Conservation (phyloP, 176 grass and related monocot species). For the Melocanna baccifera region DNA sequence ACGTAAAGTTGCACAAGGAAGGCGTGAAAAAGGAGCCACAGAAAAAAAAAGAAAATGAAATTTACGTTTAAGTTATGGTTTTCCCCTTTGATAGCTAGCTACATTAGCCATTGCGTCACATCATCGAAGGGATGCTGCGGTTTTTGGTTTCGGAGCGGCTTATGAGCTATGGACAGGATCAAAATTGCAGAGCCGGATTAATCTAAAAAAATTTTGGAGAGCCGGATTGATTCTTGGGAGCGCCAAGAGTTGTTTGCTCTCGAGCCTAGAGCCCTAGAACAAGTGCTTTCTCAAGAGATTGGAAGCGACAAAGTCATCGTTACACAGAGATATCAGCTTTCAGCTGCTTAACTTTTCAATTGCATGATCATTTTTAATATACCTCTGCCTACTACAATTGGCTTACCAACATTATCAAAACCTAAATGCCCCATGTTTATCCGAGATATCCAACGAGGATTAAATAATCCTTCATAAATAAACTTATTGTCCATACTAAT, state of each 20-base stretch:
- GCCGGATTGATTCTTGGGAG: constrained; percentile 21
- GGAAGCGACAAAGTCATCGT: not conserved
- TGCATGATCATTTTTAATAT: not conserved
- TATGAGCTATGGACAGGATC: not conserved
- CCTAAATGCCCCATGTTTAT: not conserved
- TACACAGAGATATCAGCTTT: not conserved
- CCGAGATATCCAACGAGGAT: too few relatives aligned
- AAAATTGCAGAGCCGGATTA: not conserved
- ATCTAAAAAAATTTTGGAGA: not conserved
- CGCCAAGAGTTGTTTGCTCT: not conserved
- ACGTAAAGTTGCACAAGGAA: not conserved
- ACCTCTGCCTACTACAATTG: not conserved
- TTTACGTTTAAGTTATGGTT: not conserved
- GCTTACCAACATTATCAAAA: not conserved
- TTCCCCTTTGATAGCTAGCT: too few relatives aligned
- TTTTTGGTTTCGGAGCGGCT: not conserved
- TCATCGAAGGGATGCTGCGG: not conserved
- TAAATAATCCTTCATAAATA: too few relatives aligned
- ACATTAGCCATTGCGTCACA: not conserved
- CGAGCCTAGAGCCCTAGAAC: not conserved
- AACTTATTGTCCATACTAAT: too few relatives aligned
- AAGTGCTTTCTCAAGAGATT: not conserved
- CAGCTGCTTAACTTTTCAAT: not conserved
- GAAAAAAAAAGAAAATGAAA: not conserved
- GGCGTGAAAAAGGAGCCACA: not conserved